Base-by-base conservation (phyloP, 2,329 filamentous ascomycete species). In the Diaporthe nobilis region DNA sequence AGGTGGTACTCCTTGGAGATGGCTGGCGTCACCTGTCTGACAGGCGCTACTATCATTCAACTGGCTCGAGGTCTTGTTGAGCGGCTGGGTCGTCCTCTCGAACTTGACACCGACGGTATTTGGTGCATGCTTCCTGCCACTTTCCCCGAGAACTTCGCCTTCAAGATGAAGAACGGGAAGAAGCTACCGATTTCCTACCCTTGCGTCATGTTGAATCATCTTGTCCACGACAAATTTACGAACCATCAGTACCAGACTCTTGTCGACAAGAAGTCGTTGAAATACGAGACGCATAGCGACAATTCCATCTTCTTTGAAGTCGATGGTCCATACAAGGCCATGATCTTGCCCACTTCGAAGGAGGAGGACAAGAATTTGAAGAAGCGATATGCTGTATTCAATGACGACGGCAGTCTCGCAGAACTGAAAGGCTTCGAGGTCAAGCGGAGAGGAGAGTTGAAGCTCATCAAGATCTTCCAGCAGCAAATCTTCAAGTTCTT, bases 241-340 rank as follows among this genome's bases (percentile, higher is more conserved):
- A 99, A 99, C 80, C 93, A 98, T 80, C 97, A 99, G 81, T 99
- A 99, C 83, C 96, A 99, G 86, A 96, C 94, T 0, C 88, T 99
- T 3, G 89, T 92, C 0, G 96, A 99, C 80, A 90, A 92, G 4
- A 89, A 90, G 76, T 94, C 92, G 0, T 95, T 97, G 89, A 94
- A 92, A 82, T 99, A 99, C 81, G 95, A 98, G 82, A 99, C 96
- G 0, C 95, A 98, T 83, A 98, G 96, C 86, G 97, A 99, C 82
- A 99, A 99, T 85, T 97, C 96, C 47, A 99, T 99, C 84, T 99
- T 99, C 87, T 99, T 99, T 86, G 97, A 99, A 85, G 97, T 99
- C 67, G 97, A 99, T 81, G 97, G 97, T 6, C 97, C 97, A 0
- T 99, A 99, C 88, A 96, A 92, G 83, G 97, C 97, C 78, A 99